Conservation (phyloP, 345 rosid genomes). For the Zanthoxylum bungeanum region DNA sequence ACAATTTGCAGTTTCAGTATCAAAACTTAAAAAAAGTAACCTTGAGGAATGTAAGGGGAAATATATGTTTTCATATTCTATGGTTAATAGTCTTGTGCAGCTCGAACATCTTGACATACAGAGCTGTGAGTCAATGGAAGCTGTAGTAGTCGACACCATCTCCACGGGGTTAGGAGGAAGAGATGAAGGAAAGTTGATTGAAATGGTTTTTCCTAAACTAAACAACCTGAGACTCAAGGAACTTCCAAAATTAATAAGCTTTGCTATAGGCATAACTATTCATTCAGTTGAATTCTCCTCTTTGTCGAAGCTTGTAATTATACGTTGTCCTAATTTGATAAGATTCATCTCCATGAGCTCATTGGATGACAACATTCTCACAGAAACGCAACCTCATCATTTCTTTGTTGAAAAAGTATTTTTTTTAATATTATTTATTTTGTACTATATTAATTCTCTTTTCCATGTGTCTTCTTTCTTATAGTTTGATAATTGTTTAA, state of each 20-base stretch:
- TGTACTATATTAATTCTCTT: no score
- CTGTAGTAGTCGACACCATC: conserved; percentile 6
- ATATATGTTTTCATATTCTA: conserved; percentile 4
- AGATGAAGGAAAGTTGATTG: no score
- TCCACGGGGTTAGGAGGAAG: not conserved
- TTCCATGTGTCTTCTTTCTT: no score
- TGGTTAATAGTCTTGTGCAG: not conserved
- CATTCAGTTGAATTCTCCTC: conserved; percentile 1
- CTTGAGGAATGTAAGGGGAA: no score
- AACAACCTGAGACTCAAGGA: no score
- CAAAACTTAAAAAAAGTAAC: no score
- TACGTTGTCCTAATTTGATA: not conserved
- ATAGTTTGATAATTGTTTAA: no score
- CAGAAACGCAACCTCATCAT: not conserved
- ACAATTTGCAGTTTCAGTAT: no score
- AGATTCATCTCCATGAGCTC: not conserved
- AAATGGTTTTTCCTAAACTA: no score
- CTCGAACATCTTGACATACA: conserved; percentile 11
- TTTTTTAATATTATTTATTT: not conserved
- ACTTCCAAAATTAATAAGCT: no score
- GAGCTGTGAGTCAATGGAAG: conserved; percentile 12
- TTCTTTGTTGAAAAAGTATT: not conserved
- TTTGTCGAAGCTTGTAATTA: not conserved
- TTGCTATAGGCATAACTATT: no score
- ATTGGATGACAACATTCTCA: not conserved